Base-by-base conservation (phyloP, 305 asterid species). In the Plantago lanceolata region DNA sequence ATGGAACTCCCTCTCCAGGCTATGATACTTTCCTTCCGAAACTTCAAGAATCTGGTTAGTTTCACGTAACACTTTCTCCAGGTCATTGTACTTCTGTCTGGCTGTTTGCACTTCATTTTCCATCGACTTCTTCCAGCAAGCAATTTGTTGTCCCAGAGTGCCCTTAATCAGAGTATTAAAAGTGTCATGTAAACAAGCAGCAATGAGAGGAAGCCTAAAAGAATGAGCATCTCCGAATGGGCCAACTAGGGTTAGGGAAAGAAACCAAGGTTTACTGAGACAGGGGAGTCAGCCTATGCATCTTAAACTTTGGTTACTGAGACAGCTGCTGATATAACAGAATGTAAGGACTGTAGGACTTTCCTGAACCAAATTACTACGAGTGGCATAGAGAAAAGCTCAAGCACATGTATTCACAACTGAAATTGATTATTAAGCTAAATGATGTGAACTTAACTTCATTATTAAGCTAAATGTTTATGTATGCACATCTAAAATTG, bases 101-200 rank as follows among this genome's bases (percentile, higher is more conserved):
- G 80, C 62, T 16, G 60, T 70, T 73, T 78, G 48, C 44, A 80
- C 67, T 71, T 89, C 91, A 66, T 65, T 67, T 70, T 83, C 87
- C 82, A 81, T 66, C 66, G 80, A 70, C 78, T 76, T 82, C 86
- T 84, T 89, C 97, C 98, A 87, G 72, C 70, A 69, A 74, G 94
- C 86, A 73, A 89, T 82, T 65, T 84, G 90, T 72, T 73, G 82
- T 62, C 87, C 92, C 82, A 87, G 74, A 65, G 81, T 84, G 66
- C 73, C 96, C 98, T 92, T 82, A 62, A 75, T 64, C 84, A 82
- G 72, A 75, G 70, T 72, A 28, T 40, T 12, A 80, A 74, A 84
- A 43, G 82, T 44, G 13, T 60, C 31, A 20, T 52, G 14, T 40
- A 40, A 40, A 40, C 12, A 40, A 49, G 54, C 8, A 49, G 54